Base-by-base conservation (phyloP, 2,329 filamentous ascomycete species). In the Alternaria dauci region DNA sequence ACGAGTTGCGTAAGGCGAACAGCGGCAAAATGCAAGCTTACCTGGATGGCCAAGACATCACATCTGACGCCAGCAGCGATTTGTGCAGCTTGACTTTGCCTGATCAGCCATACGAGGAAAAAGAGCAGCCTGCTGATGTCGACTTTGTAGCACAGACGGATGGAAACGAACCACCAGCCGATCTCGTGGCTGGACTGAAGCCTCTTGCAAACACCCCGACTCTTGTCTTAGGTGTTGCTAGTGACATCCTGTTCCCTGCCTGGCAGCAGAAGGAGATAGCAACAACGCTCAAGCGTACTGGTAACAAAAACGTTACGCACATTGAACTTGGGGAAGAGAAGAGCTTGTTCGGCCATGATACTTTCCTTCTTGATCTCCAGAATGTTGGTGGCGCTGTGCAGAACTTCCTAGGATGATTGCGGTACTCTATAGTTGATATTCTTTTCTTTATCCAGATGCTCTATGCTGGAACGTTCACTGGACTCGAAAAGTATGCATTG, bases 211-310 rank as follows among this genome's bases (percentile, higher is more conserved):
- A 94, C 62, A 94, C 90, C 51, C 92, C 93, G 0, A 90, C 92
- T 1, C 84, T 99, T 23, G 92, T 99, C 11, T 89, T 99, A 82
- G 95, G 95, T 34, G 95, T 98, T 4, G 92, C 93, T 0, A 97
- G 93, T 71, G 95, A 99, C 76, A 98, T 97, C 51, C 82, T 99
- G 36, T 99, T 99, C 80, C 95, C 95, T 0, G 93, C 95, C 0
- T 99, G 95, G 94, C 95, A 99, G 81, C 95, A 99, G 82, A 88
- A 92, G 54, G 95, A 99, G 79, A 89, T 99, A 63, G 94, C 94
- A 4, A 89, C 94, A 73, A 91, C 94, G 3, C 82, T 99, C 65
- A 87, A 88, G 61, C 85, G 87, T 34, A 87, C 86, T 0, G 95
- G 95, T 0, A 98, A 97, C 73, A 84, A 87, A 62, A 88, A 86